A percentile compares a stretch with the other conserved stretches of the same genome.
These are phyloP conservation scores for Barnettozyma pratensis DNA, from an alignment of 805 yeast species.

Conservation along the genomic window DNA sequence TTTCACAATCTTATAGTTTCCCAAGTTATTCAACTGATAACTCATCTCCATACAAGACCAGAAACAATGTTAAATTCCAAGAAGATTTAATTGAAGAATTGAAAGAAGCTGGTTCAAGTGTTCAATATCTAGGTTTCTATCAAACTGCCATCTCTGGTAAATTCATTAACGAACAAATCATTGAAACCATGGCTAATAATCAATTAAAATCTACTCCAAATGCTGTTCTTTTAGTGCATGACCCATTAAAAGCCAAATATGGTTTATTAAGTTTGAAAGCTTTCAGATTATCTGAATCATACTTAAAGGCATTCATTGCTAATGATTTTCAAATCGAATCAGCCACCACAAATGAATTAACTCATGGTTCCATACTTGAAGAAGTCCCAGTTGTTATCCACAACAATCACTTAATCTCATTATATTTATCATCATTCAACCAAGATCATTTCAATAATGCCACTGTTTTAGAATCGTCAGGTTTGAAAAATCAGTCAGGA, in stretches of 20 bases:
- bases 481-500: constrained; percentile 15
- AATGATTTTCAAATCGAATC: constrained; percentile 64
- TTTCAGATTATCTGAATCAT: constrained; percentile 58
- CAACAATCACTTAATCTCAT: constrained; percentile 62
- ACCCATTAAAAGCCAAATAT: constrained; percentile 61
- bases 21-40: constrained; percentile 57
- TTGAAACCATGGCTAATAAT: constrained; percentile 64
- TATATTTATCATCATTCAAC: constrained; percentile 38
- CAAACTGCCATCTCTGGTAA: constrained; percentile 65
- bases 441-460: constrained; percentile 18
- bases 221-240: constrained; percentile 57
- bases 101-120: constrained; percentile 57
- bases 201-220: constrained; percentile 51
- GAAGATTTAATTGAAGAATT: constrained; percentile 60
- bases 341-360: constrained; percentile 53
- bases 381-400: constrained; percentile 64
- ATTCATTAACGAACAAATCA: constrained; percentile 56
- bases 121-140: constrained; percentile 79
- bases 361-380: constrained; percentile 61
- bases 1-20: constrained; percentile 62
- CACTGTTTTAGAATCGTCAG: constrained; percentile 15
- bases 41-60: constrained; percentile 48
- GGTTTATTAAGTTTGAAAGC: constrained; percentile 64
- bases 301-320: constrained; percentile 42
- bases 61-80: constrained; percentile 63